phyloP scores from a whole-genome alignment of 225 moss, liverwort and hornwort species.

The Neckera pumila region DNA sequence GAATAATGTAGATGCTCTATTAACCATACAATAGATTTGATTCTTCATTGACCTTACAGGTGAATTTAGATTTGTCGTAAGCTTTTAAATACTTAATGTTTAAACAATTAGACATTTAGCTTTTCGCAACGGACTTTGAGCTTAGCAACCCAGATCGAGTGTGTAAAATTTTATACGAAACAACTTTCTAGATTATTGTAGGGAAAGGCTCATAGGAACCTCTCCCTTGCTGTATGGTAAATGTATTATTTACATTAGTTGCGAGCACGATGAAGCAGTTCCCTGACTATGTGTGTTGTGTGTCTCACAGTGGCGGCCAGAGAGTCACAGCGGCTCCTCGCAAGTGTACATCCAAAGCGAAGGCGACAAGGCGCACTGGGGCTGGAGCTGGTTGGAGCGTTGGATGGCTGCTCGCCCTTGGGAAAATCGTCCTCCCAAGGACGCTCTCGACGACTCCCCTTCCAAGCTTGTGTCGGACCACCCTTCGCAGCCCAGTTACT shows the following conservation, averaged over 20 bases:
- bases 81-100: no score
- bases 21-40: not conserved
- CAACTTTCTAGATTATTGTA: not conserved
- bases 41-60: not conserved
- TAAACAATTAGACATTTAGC: not conserved
- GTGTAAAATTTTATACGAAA: not conserved
- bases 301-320: constrained; percentile 70
- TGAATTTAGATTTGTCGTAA: not conserved
- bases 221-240: not conserved
- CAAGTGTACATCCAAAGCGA: constrained; percentile 75
- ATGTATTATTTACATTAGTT: not conserved
- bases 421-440: constrained; percentile 60
- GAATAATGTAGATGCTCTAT: not conserved
- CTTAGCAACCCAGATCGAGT: no score
- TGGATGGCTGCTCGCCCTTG: constrained; percentile 99
- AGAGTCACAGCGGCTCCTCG: constrained; percentile 29
- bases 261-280: not conserved
- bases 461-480: not conserved
- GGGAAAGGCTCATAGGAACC: not conserved
- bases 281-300: not conserved
- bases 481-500: constrained; percentile 5
- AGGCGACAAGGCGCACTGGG: constrained; percentile 83
- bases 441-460: not conserved
- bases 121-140: not conserved
- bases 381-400: constrained; percentile 99